These are phyloP conservation scores for Pythium vanterpoolii DNA, from an alignment of 352 stramenopile species.

Conservation along the genomic window DNA sequence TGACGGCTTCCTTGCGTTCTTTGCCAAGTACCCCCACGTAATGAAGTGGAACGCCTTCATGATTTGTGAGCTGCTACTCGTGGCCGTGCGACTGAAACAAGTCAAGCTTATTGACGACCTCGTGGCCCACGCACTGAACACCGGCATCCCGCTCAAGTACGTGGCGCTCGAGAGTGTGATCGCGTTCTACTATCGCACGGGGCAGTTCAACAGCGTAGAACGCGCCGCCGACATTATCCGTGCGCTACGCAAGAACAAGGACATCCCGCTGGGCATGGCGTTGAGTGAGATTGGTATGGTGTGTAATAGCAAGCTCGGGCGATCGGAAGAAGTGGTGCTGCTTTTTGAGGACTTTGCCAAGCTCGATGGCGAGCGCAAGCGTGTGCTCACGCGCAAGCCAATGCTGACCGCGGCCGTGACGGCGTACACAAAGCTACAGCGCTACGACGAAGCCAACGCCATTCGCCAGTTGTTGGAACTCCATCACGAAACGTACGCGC, in stretches of 20 bases:
- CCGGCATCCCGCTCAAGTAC: slow-evolving; percentile 72
- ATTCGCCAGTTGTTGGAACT: slow-evolving; percentile 45
- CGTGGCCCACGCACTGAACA: slow-evolving; percentile 56
- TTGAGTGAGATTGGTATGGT: slow-evolving; percentile 76
- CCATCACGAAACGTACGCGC: slow-evolving; percentile 27
- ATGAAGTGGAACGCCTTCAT: slow-evolving; percentile 63
- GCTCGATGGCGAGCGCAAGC: slow-evolving; percentile 57
- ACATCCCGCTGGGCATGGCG: slow-evolving; percentile 67
- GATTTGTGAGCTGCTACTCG: slow-evolving; percentile 64
- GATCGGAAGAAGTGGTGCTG: slow-evolving; percentile 57
- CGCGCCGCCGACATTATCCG: slow-evolving; percentile 62
- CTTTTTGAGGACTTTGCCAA: slow-evolving; percentile 75
- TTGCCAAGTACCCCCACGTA: slow-evolving; percentile 39
- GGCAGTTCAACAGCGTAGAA: slow-evolving; percentile 55
- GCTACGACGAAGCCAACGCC: slow-evolving; percentile 59
- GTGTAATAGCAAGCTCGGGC: slow-evolving; percentile 52
- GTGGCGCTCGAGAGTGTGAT: slow-evolving; percentile 67
- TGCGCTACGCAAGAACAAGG: slow-evolving; percentile 65
- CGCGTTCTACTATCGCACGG: slow-evolving; percentile 64
- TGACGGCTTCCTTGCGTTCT: slow-evolving; percentile 46
- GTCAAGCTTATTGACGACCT: slow-evolving; percentile 57
- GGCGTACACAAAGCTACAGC: slow-evolving; percentile 50
- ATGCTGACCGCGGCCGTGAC: slow-evolving; percentile 59
- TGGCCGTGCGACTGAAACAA: slow-evolving; percentile 42
- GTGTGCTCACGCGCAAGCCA: slow-evolving; percentile 44